Conservation (phyloP, 2,329 filamentous ascomycete genomes). For the Trichoderma sp. region DNA sequence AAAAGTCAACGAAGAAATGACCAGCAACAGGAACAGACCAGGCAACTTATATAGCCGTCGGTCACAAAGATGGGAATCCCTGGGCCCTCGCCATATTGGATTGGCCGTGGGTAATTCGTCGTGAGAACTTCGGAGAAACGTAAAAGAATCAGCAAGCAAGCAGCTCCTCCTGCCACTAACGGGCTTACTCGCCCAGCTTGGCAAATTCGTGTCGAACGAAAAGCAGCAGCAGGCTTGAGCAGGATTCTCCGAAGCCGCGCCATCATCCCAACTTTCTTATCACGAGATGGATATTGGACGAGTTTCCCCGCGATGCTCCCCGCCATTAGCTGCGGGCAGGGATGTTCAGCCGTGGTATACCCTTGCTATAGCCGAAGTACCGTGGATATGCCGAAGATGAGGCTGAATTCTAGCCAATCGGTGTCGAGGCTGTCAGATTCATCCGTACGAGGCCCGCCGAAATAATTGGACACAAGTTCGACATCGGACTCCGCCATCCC, state of each 20-base stretch:
- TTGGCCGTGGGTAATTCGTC: neutral
- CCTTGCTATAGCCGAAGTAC: neutral
- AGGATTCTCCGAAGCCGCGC: conserved; percentile 19
- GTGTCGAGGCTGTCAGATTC: neutral
- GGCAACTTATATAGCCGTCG: conserved; percentile 14
- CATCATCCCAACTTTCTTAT: neutral
- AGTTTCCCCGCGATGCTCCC: conserved; percentile 19
- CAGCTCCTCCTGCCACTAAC: neutral
- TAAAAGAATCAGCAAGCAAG: neutral
- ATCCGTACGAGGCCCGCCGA: neutral
- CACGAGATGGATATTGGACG: conserved; percentile 4
- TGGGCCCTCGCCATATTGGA: neutral
- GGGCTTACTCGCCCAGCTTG: conserved; percentile 10
- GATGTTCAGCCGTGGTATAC: neutral
- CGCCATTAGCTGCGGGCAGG: neutral
- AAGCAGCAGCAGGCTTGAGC: neutral
- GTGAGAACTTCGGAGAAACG: conserved; percentile 5
- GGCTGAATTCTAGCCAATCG: neutral
- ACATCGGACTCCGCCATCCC: neutral
- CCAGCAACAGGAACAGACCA: neutral
- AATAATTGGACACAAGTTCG: neutral
- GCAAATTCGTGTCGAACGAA: neutral
- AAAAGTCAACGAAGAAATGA: neutral
- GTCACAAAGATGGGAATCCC: neutral
- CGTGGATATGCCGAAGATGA: neutral